Evolutionary conservation across 2,329 filamentous ascomycete species (phyloP), one percentile per base, ranked within the genome.

Genomic region (Coniochaeta hoffmannii): DNA sequence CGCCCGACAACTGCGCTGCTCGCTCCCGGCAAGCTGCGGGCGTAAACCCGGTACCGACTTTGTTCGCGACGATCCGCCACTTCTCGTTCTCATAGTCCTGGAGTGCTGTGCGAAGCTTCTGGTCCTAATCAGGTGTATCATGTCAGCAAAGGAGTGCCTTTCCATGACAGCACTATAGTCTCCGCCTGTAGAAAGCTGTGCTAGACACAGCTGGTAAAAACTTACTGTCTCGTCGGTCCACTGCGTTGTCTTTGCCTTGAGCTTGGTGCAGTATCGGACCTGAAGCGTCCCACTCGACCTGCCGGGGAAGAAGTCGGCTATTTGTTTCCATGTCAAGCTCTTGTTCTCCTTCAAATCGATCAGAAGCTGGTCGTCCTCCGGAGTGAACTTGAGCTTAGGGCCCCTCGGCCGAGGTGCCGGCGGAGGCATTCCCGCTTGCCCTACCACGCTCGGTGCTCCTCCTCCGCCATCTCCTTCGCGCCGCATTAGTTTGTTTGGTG

Each of bases 251-350:
- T 96, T 96, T 14, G 90, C 91, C 73, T 96, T 96, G 53, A 96
- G 76, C 73, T 96, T 96, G 44, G 91, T 96, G 69, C 92, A 97
- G 69, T 97, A 97, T 34, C 92, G 86, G 55, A 97, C 92, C 71
- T 97, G 92, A 58, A 97, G 74, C 30, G 92, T 96, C 17, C 92
- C 92, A 49, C 89, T 95, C 57, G 89, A 94, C 56, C 92, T 80
- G 1, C 91, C 92, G 0, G 92, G 92, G 64, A 97, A 97, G 73
- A 96, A 96, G 67, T 96, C 92, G 56, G 91, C 90, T 66, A 97
- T 97, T 76, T 97, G 92, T 73, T 96, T 96, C 92, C 92, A 97
- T 4, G 92, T 96, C 67, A 97, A 77, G 66, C 90, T 92, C 71
- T 94, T 95, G 66, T 94, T 92, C 72, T 97, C 92, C 71, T 97